Evolutionary conservation across 495 filamentous ascomycete species (phyloP), one percentile per base, ranked within the genome.

Genomic region (Clohesyomyces aquaticus): DNA sequence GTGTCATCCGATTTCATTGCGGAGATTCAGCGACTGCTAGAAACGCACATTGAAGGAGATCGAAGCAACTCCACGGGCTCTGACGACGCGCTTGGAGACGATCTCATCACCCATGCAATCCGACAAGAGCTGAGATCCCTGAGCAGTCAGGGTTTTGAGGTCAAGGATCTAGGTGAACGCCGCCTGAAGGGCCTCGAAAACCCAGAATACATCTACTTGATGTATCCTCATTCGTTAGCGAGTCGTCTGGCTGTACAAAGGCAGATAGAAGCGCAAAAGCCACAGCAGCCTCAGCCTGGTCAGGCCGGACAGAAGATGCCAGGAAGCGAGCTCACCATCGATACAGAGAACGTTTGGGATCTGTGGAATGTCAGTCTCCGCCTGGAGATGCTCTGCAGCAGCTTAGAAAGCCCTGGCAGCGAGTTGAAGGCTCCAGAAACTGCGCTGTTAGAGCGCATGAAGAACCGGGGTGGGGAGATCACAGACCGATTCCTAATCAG

Each of bases 161-260:
- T 97, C 71, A 96, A 96, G 74, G 91, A 95, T 66, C 89, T 98
- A 70, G 94, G 94, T 21, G 90, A 96, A 70, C 85, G 86, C 43
- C 96, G 94, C 69, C 79, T 99, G 32, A 99, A 99, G 74, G 94
- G 94, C 1, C 84, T 99, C 8, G 94, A 99, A 72, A 99, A 99
- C 74, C 94, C 95, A 3, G 94, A 99, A 73, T 87, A 90, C 55
- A 87, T 99, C 54, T 96, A 93, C 73, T 84, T 96, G 38, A 90
- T 98, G 72, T 98, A 95, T 73, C 93, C 94, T 1, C 90, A 93
- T 68, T 80, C 87, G 11, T 83, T 99, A 16, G 85, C 88, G n/a
- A 91, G 91, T 46, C 86, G 94, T 74, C 85, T 85, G 76, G 85
- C 71, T 58, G 83, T 77, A 50, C 81, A 85, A 67, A 86, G 87